A percentile compares a stretch with the other conserved stretches of the same genome.
Conservation (phyloP, 352 stramenopile species). For the Pythium sukuiense region DNA sequence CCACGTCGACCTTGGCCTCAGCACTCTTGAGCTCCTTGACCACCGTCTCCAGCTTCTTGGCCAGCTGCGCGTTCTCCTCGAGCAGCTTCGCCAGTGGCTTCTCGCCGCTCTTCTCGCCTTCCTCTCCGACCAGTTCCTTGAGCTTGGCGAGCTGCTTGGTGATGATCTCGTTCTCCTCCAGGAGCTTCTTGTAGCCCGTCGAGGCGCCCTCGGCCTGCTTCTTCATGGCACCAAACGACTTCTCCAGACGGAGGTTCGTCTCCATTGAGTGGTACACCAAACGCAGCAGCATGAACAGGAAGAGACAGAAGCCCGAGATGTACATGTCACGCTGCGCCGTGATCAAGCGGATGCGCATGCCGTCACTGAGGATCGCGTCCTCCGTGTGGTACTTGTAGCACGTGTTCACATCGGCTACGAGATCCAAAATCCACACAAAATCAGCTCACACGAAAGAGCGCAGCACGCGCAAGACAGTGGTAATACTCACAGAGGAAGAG, state of each 20-base stretch:
- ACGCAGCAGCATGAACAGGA: conserved; percentile 78
- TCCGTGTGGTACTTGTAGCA: conserved; percentile 68
- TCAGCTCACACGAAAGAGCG: not conserved
- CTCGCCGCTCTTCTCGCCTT: conserved; percentile 39
- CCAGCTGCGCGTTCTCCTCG: conserved; percentile 60
- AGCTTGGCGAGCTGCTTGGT: conserved; percentile 74
- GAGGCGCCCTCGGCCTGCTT: conserved; percentile 75
- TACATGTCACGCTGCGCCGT: conserved; percentile 84
- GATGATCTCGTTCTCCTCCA: conserved; percentile 69
- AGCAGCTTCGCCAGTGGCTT: conserved; percentile 56
- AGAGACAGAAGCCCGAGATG: conserved; percentile 84
- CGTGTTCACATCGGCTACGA: conserved; percentile 66
- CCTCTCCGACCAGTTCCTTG: conserved; percentile 42
- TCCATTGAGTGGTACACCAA: conserved; percentile 74
- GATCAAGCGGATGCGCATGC: conserved; percentile 78
- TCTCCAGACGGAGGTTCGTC: conserved; percentile 70
- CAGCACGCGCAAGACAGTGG: too few relatives aligned
- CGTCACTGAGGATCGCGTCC: conserved; percentile 60
- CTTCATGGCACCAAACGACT: conserved; percentile 69
- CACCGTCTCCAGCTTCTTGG: conserved; percentile 37
- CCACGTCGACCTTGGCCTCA: conserved; percentile 44
- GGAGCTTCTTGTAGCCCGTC: conserved; percentile 59
- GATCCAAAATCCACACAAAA: not conserved
- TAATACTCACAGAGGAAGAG: conserved; percentile 71
- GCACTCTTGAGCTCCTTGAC: conserved; percentile 46